Conservation (phyloP, 2,329 filamentous ascomycete genomes). For the Penicillium concentricum region DNA sequence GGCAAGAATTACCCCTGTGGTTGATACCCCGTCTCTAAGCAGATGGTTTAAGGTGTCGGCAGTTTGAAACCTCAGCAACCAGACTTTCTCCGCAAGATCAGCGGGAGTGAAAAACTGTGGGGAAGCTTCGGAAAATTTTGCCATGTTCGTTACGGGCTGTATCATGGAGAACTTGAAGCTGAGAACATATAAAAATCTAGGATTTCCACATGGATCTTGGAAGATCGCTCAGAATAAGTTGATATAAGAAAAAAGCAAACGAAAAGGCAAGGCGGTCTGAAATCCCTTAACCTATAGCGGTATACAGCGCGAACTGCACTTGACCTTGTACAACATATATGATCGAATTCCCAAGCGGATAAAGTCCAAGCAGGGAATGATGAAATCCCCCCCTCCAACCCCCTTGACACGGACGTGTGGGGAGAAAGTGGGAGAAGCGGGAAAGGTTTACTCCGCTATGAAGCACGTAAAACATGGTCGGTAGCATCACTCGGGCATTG, state of each 20-base stretch:
- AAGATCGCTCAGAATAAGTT: too few species aligned
- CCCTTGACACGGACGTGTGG: conserved; percentile 12
- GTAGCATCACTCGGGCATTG: conserved; percentile 8
- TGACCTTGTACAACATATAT: too few species aligned
- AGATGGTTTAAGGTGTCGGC: neutral
- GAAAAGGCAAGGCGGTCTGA: neutral
- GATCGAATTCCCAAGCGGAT: conserved; percentile 5
- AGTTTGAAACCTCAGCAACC: neutral
- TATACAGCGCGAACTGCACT: too few species aligned
- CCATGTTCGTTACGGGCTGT: neutral
- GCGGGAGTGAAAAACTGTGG: neutral
- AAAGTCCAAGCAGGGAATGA: conserved; percentile 15
- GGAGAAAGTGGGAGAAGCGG: conserved; percentile 26
- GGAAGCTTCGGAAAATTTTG: neutral
- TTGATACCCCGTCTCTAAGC: neutral
- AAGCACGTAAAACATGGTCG: conserved; percentile 3
- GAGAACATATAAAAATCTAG: too few species aligned
- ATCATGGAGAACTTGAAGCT: neutral
- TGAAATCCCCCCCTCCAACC: neutral
- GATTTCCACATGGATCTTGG: too few species aligned
- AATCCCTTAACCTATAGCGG: too few species aligned
- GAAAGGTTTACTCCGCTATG: conserved; percentile 24
- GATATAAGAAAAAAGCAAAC: neutral
- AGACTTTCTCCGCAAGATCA: neutral
- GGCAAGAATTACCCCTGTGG: too few species aligned